Conservation (phyloP, 2,329 filamentous ascomycete genomes). For the Ophiocordyceps camponoti-saundersi region DNA sequence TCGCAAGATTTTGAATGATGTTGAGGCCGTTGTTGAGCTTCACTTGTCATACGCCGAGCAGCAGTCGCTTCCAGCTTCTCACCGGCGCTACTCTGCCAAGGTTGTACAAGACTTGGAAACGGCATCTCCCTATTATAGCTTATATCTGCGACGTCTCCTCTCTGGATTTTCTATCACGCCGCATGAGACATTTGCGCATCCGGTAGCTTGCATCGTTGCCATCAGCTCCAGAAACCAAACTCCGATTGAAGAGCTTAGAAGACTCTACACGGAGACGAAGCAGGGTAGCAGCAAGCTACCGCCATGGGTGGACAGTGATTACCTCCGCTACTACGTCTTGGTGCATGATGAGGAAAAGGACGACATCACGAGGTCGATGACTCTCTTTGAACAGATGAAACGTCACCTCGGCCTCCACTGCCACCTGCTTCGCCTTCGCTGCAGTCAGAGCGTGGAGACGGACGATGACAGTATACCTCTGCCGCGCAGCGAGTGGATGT, state of each 20-base stretch:
- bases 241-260: slow-evolving; percentile 75
- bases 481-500: slow-evolving; percentile 75
- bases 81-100: slow-evolving; percentile 20
- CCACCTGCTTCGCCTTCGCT: slow-evolving; percentile 73
- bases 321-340: slow-evolving; percentile 86
- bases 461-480: slow-evolving; percentile 81
- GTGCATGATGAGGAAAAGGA: slow-evolving; percentile 94
- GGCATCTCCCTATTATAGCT: slow-evolving; percentile 64
- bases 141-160: slow-evolving; percentile 71
- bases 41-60: slow-evolving; percentile 64
- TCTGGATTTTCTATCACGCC: slow-evolving; percentile 63
- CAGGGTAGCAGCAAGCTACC: slow-evolving; percentile 59
- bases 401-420: slow-evolving; percentile 94
- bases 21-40: slow-evolving; percentile 66
- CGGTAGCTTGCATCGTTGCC: slow-evolving; percentile 84
- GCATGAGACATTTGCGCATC: slow-evolving; percentile 88
- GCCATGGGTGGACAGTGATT: slow-evolving; percentile 79
- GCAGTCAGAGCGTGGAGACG: slow-evolving; percentile 68
- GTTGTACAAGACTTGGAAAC: slow-evolving; percentile 27
- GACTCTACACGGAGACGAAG: slow-evolving; percentile 72
- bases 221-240: slow-evolving; percentile 76
- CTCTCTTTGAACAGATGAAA: slow-evolving; percentile 96
- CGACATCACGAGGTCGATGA: slow-evolving; percentile 78
- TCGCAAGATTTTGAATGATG: slow-evolving; percentile 33
- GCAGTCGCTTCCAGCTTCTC: slow-evolving; percentile 25